Base-by-base conservation (phyloP, 2,329 filamentous ascomycete genomes). In the Calonectria crousiana region DNA sequence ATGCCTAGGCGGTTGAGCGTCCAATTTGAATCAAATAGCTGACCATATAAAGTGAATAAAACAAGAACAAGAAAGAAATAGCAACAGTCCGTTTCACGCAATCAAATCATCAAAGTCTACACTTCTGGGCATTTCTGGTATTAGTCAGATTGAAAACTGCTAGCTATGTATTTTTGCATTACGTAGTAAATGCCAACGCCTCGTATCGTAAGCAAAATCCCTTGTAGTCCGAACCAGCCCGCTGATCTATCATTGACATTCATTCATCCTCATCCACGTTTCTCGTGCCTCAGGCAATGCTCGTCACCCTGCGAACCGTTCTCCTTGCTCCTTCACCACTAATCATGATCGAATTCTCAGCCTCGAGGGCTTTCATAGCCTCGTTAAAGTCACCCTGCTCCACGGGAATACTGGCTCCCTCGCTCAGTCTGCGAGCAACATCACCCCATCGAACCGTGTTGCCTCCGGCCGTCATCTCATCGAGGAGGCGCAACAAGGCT, bases 341-440 rank as follows among this genome's bases (percentile, higher is more conserved):
- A 23, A 98, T 88, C 85, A 94, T 94, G 72, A 98, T 89, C 38
- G 91, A 87, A 0, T 96, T 97, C 86, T 98, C 97, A 76, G 93
- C 91, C 88, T 99, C 96, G 73, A 98, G 86, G 14, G 90, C 88
- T 76, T 94, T 89, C 83, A 98, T 90, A 16, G 93, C 94, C 84
- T 98, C 96, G 16, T 91, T 90, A 83, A 99, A 97, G 83, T 98
- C 96, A 13, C 89, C 86, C 49, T 91, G 89, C 81, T 98, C 96
- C 13, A 98, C 88, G 14, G 92, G 89, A 73, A 93, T 88, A 81
- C 92, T 93, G 62, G 90, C 92, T 77, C 91, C 90, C 82, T 98
- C 97, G 56, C 89, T 88, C 68, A 99, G 84, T 77, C 89, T 90
- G 81, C 92, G 92, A 74, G 92, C 90, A 6, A 98, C 90, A 69